Evolutionary conservation across 108 stramenopile genomes (phyloP).

Genomic region (Schizochytrium sp.): DNA sequence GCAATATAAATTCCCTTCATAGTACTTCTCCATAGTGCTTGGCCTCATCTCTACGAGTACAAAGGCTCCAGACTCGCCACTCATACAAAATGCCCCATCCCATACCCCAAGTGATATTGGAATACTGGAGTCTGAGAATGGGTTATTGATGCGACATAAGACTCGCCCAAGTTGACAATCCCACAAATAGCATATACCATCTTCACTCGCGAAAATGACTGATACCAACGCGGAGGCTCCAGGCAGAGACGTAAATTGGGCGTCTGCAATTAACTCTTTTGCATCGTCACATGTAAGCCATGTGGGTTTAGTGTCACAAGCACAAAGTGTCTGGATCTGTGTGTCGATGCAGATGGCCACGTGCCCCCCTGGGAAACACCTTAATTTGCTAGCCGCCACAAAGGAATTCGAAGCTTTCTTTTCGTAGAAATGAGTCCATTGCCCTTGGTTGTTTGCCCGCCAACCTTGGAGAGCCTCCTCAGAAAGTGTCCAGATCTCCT

Average conservation of each 20-base stretch:
- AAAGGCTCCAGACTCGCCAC: neutral
- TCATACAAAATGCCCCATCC: neutral
- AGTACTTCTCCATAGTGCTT: neutral
- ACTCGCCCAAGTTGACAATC: neutral
- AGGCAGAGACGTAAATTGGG: neutral
- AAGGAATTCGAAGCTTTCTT: neutral
- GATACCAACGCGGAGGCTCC: neutral
- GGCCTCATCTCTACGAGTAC: neutral
- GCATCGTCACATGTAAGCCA: neutral
- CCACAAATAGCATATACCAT: neutral
- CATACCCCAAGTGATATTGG: neutral
- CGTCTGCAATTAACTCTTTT: neutral
- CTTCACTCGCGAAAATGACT: neutral
- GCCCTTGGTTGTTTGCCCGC: neutral
- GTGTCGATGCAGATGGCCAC: neutral
- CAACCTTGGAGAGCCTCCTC: neutral
- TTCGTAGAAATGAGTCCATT: neutral
- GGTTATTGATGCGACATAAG: neutral
- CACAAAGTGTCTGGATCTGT: neutral
- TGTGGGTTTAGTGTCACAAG: neutral
- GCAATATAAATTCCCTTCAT: neutral
- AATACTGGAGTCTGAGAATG: neutral
- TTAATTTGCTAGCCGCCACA: neutral
- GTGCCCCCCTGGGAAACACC: neutral
- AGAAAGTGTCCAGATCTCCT: constrained; percentile 13